Percentiles rank a stretch among this genome's conserved stretches.
These are phyloP conservation scores for Sarocladium kiliense DNA, from an alignment of 2,329 filamentous ascomycete genomes.

Conservation along the genomic window DNA sequence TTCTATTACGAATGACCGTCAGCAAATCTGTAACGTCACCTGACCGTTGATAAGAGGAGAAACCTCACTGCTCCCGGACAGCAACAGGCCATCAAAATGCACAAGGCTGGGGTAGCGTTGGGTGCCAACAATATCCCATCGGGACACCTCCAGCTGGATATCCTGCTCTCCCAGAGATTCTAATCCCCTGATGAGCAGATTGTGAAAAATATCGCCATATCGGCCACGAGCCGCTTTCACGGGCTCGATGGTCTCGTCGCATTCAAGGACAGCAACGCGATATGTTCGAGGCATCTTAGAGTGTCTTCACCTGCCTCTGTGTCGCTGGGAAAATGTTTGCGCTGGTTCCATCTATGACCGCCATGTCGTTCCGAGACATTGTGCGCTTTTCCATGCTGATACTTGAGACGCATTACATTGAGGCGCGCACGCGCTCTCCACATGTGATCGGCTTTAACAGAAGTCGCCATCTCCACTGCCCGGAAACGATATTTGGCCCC, in stretches of 20 bases:
- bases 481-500: no score
- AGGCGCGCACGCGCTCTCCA: no score
- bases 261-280: slow-evolving; percentile 24
- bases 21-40: neutral
- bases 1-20: slow-evolving; percentile 14
- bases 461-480: neutral
- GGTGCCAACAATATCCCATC: slow-evolving; percentile 24
- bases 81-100: slow-evolving; percentile 23
- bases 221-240: slow-evolving; percentile 20
- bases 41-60: no score
- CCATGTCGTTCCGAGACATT: no score
- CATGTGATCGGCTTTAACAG: no score
- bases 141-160: slow-evolving; percentile 20
- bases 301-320: neutral
- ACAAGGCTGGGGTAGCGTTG: slow-evolving; percentile 21
- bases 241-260: slow-evolving; percentile 24
- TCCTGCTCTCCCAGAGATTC: slow-evolving; percentile 14
- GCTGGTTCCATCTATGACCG: no score
- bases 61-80: slow-evolving; percentile 27
- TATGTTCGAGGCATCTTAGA: slow-evolving; percentile 6
- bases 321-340: no score
- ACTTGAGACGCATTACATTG: no score
- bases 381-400: no score
- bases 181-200: slow-evolving; percentile 21
- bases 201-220: slow-evolving; percentile 26